Evolutionary conservation across 2,329 filamentous ascomycete species (phyloP), one percentile per base, ranked within the genome.

Genomic region (Elsinoe necatrix): DNA sequence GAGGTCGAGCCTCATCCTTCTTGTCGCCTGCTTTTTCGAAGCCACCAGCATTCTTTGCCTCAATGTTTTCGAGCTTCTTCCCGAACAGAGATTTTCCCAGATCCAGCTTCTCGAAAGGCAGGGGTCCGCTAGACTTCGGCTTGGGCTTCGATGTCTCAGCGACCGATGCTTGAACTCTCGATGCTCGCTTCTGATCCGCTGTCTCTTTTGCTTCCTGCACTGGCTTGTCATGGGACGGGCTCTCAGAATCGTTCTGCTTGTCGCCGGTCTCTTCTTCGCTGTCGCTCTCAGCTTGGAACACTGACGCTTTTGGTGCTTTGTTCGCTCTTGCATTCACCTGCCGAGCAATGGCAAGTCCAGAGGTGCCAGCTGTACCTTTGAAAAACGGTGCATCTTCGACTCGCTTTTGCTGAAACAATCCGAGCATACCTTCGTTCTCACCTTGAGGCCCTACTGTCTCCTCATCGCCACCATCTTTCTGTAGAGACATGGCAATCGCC

Each of bases 401-500:
- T 16, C 72, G 72, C 21, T 63, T 64, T 57, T 72, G 73, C 47
- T 77, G 70, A 57, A 78, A 78, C 0, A 72, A 71, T 61, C 76
- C 73, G 8, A 70, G 68, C 39, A 47, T 56, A 58, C 82, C 80
- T 58, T 80, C 78, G 9, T 80, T 75, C 3, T 76, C 68, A 2
- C 76, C 73, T 7, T 71, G 68, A 7, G 66, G 64, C 65, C 59
- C 62, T 29, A 60, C 6, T 12, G 14, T 55, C 41, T 68, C 60
- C 8, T 70, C 60, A 0, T 70, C 73, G 59, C 83, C 76, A 48
- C 84, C 78, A n/a, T 76, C 84, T 62, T 85, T 64, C 54, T 75
- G 80, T 35, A 97, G 72, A 4, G 92, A 97, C 70, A 97, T 77
- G 1, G 87, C 86, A 65, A 97, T 95, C 11, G 92, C 91, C 60